phyloP scores from a whole-genome alignment of 768 basidiomycete genomes.

The Tephrocybe sp. region DNA sequence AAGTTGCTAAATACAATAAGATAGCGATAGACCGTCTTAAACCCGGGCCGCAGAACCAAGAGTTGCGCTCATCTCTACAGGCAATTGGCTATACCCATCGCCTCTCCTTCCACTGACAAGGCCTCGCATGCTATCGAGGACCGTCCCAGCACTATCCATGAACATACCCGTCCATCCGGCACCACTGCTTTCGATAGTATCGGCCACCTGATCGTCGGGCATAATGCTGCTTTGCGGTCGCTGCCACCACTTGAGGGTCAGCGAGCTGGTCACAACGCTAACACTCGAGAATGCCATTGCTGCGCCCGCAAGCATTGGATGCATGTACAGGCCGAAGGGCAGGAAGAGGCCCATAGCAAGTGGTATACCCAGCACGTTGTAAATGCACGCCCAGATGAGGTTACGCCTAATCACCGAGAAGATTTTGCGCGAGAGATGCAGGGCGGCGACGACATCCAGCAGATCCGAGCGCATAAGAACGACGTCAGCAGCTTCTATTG shows the following conservation, averaged over 20 bases:
- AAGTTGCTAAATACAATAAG: background rate
- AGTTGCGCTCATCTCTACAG: constrained; percentile 58
- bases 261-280: constrained; percentile 88
- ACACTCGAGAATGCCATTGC: constrained; percentile 99
- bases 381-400: constrained; percentile 94
- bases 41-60: constrained; percentile 8
- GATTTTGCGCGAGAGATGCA: constrained; percentile 86
- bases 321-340: constrained; percentile 89
- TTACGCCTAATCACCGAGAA: constrained; percentile 91
- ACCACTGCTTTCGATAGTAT: constrained; percentile 27
- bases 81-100: constrained; percentile 67
- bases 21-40: constrained; percentile 3
- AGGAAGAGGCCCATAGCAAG: constrained; percentile 97
- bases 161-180: constrained; percentile 44
- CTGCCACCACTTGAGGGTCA: constrained; percentile 84
- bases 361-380: constrained; percentile 92
- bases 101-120: constrained; percentile 39
- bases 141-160: constrained; percentile 44
- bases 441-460: constrained; percentile 94
- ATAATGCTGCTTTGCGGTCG: constrained; percentile 70
- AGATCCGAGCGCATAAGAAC: constrained; percentile 97
- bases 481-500: constrained; percentile 97
- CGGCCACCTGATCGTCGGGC: constrained; percentile 45
- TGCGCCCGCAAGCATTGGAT: constrained; percentile 98
- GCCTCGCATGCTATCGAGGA: constrained; percentile 41